Conservation (phyloP, 805 yeast species). For the Clavispora santaluciae region DNA sequence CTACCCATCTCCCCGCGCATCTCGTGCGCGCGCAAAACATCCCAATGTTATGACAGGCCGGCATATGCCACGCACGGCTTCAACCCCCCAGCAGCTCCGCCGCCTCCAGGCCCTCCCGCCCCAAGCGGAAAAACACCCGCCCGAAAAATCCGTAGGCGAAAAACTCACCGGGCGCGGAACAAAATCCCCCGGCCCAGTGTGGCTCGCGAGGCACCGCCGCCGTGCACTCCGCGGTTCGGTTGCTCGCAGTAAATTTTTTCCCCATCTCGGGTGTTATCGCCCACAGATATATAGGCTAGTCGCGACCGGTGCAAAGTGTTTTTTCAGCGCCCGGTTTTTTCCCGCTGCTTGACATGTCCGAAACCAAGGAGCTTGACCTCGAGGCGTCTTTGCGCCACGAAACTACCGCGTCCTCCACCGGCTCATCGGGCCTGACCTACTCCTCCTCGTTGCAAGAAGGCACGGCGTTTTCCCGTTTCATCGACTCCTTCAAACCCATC, state of each 20-base stretch:
- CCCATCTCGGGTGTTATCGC: background rate
- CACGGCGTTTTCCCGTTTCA: constrained; percentile 17
- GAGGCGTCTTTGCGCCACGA: background rate
- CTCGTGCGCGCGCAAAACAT: too few relatives aligned
- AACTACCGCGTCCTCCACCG: background rate
- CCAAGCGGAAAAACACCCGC: too few relatives aligned
- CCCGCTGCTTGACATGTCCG: background rate
- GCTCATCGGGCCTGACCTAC: background rate
- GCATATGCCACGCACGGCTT: too few relatives aligned
- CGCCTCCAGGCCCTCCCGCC: too few relatives aligned
- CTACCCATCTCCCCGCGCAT: too few relatives aligned
- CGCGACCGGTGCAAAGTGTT: too few relatives aligned
- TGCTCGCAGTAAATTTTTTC: background rate
- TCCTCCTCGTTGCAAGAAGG: constrained; percentile 3
- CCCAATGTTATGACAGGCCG: too few relatives aligned
- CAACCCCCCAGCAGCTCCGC: too few relatives aligned
- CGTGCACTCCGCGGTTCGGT: background rate
- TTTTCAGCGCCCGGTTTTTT: too few relatives aligned
- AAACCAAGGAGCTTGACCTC: background rate
- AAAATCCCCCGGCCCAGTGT: too few relatives aligned
- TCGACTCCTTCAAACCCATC: constrained; percentile 37
- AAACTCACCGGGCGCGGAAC: too few relatives aligned
- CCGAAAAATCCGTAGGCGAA: too few relatives aligned
- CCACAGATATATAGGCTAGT: background rate
- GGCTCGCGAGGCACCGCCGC: background rate